Conservation (phyloP, 75 land plant species). For the Cunninghamia lanceolata region DNA sequence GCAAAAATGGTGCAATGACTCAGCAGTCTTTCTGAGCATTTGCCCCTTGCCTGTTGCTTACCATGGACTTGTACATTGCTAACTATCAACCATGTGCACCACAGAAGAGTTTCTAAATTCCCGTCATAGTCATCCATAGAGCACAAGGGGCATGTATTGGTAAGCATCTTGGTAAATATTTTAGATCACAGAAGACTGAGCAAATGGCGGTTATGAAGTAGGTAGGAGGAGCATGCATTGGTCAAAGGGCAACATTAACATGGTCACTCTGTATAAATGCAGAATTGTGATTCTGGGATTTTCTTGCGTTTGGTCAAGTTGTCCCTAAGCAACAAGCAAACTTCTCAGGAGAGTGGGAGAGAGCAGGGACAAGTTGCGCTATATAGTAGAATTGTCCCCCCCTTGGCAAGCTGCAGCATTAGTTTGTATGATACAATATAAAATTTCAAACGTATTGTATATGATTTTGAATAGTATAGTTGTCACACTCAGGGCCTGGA, state of each 20-base stretch:
- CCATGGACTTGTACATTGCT: slow-evolving; percentile 3
- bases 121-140: neutral
- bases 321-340: neutral
- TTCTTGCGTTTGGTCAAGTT: neutral
- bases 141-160: neutral
- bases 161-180: neutral
- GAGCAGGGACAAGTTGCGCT: neutral
- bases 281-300: neutral
- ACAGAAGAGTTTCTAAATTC: neutral
- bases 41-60: slow-evolving; percentile 1
- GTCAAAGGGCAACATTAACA: neutral
- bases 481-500: neutral
- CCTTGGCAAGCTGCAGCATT: neutral
- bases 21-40: neutral
- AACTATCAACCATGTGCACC: neutral
- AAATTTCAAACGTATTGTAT: neutral
- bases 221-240: neutral
- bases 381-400: neutral
- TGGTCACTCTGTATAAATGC: neutral
- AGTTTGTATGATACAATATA: neutral
- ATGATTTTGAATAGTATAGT: neutral
- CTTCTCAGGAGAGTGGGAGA: neutral
- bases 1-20: neutral
- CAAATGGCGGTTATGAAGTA: neutral
- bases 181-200: neutral